phyloP scores from a whole-genome alignment of 116 monocot genomes.

The Papilionanthe hybrid region DNA sequence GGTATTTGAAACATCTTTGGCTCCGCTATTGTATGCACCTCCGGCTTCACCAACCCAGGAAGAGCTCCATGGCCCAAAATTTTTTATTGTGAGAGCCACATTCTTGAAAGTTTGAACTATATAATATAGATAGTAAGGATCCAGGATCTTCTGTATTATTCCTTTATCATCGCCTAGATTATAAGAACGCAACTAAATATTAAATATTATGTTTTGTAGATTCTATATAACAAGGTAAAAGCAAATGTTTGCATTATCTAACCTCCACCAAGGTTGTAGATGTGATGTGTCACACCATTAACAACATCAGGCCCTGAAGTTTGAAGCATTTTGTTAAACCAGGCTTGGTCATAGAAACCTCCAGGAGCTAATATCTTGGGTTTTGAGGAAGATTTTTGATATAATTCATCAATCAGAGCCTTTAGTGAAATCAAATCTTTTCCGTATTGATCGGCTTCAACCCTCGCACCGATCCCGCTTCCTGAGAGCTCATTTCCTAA shows the following conservation, averaged over 20 bases:
- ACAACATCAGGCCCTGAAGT: conserved; percentile 26
- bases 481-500: conserved; percentile 48
- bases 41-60: conserved; percentile 52
- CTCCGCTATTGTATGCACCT: conserved; percentile 55
- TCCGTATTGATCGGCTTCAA: conserved; percentile 22
- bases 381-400: neutral
- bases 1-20: conserved; percentile 23
- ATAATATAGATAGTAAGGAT: conserved; percentile 26
- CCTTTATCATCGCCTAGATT: conserved; percentile 24
- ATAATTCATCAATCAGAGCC: conserved; percentile 18
- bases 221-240: neutral
- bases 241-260: neutral
- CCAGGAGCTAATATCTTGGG: conserved; percentile 36
- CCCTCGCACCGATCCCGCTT: conserved; percentile 23
- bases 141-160: conserved; percentile 30
- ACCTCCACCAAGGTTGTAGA: conserved; percentile 46
- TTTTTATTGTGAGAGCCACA: conserved; percentile 9
- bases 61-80: conserved; percentile 40
- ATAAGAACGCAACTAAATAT: neutral
- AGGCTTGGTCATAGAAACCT: conserved; percentile 34
- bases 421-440: conserved; percentile 35
- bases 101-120: conserved; percentile 25
- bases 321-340: conserved; percentile 35
- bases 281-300: conserved; percentile 38
- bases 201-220: too few species aligned